These are phyloP conservation scores for Marasmius sp. DNA, from an alignment of 1,284 basidiomycete genomes.

Conservation along the genomic window DNA sequence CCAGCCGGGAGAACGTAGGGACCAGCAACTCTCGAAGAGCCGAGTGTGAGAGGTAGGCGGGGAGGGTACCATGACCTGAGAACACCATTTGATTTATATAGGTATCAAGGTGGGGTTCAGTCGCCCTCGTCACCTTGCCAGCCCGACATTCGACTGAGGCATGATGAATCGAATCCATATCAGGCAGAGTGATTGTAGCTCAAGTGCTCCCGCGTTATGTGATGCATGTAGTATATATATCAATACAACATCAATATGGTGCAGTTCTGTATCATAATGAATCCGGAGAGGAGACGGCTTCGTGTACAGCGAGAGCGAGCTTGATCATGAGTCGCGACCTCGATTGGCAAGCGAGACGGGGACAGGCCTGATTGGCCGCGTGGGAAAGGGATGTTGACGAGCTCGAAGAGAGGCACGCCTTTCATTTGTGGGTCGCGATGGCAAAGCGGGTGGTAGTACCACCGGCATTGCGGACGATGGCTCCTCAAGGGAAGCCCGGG, in stretches of 20 bases:
- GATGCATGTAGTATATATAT: too few relatives aligned
- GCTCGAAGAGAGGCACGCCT: not conserved
- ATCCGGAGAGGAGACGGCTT: too few relatives aligned
- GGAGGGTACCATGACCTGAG: too few relatives aligned
- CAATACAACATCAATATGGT: too few relatives aligned
- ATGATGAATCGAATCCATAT: not conserved
- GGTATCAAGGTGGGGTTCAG: too few relatives aligned
- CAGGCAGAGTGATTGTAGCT: not conserved
- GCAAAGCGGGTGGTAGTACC: not conserved
- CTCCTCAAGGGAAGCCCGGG: not conserved
- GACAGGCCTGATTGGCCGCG: slow-evolving; percentile 6
- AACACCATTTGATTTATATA: too few relatives aligned
- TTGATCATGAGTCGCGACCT: not conserved
- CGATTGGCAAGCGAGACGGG: slow-evolving; percentile 8
- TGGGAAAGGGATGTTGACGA: slow-evolving; percentile 8
- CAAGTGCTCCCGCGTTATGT: too few relatives aligned
- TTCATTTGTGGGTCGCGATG: not conserved
- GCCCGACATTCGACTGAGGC: not conserved
- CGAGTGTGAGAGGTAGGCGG: too few relatives aligned
- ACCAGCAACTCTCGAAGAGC: too few relatives aligned
- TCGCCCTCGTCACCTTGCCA: not conserved
- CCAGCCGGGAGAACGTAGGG: too few relatives aligned
- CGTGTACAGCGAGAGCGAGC: not conserved
- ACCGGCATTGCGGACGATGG: not conserved
- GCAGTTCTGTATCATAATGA: too few relatives aligned